A percentile compares a stretch with the other conserved stretches of the same genome.
Evolutionary conservation across 1,284 basidiomycete species (phyloP).

Genomic region (Pyrrhoderma noxium): DNA sequence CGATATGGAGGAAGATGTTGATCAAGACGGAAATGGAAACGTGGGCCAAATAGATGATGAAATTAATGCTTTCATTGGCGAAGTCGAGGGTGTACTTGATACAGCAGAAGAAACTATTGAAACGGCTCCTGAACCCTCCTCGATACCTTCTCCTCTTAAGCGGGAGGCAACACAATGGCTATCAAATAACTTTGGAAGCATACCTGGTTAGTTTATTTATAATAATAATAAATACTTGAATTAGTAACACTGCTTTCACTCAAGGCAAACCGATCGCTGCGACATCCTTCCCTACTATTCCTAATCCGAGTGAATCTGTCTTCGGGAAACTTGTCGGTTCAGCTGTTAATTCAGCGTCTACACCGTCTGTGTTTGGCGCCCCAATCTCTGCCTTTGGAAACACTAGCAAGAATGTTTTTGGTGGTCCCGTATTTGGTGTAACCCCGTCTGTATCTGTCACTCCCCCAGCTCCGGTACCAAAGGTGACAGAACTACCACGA

Average conservation of each 20-base stretch:
- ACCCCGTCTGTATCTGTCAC: neutral
- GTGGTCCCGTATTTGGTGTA: constrained; percentile 23
- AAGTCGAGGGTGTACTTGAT: constrained; percentile 21
- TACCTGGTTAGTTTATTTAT: neutral
- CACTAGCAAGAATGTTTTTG: constrained; percentile 24
- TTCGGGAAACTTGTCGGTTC: constrained; percentile 22
- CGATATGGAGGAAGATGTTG: constrained; percentile 11
- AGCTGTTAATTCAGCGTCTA: constrained; percentile 3
- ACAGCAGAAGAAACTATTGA: constrained; percentile 22
- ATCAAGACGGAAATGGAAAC: constrained; percentile 16
- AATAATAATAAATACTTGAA: neutral
- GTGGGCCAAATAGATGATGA: constrained; percentile 18
- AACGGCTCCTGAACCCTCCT: constrained; percentile 16
- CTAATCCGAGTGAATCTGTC: constrained; percentile 18
- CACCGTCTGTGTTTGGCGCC: constrained; percentile 10
- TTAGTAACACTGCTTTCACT: constrained; percentile 6
- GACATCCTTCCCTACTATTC: constrained; percentile 3
- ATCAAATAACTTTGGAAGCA: constrained; percentile 29
- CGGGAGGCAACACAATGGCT: constrained; percentile 36
- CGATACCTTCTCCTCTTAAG: constrained; percentile 20
- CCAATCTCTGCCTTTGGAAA: constrained; percentile 1
- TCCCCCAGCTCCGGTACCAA: neutral
- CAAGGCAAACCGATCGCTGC: neutral
- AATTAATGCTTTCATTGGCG: constrained; percentile 17
- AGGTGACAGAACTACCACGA: neutral